Conservation (phyloP, 495 filamentous ascomycete genomes). For the Podospora sp. region DNA sequence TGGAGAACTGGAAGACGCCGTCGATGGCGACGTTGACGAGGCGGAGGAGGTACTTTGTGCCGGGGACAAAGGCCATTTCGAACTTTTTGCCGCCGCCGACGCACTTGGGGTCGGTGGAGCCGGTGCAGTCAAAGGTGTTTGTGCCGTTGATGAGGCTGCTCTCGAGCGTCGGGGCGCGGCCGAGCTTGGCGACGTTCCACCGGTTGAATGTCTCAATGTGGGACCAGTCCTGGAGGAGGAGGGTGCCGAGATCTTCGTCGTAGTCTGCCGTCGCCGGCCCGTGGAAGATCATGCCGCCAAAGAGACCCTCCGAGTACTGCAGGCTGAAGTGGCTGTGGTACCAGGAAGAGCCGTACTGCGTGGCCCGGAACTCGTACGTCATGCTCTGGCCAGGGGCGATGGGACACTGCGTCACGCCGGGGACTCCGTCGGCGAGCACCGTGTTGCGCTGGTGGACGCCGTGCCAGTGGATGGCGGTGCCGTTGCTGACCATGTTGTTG, state of each 20-base stretch:
- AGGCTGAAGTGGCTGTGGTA: slow-evolving; percentile 59
- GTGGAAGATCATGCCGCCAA: slow-evolving; percentile 51
- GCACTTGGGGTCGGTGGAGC: slow-evolving; percentile 29
- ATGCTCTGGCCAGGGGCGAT: slow-evolving; percentile 48
- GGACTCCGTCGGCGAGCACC: slow-evolving; percentile 50
- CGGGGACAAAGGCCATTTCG: slow-evolving; percentile 39
- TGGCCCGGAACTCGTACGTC: slow-evolving; percentile 56
- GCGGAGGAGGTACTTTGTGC: slow-evolving; percentile 52
- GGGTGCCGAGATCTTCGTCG: slow-evolving; percentile 41
- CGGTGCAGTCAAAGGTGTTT: slow-evolving; percentile 40
- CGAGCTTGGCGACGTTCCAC: slow-evolving; percentile 35
- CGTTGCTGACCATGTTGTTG: slow-evolving; percentile 37
- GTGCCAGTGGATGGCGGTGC: slow-evolving; percentile 46
- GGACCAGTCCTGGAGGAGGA: slow-evolving; percentile 37
- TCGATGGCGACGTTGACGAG: slow-evolving; percentile 56
- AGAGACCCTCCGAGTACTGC: slow-evolving; percentile 52
- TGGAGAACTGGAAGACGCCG: slow-evolving; percentile 39
- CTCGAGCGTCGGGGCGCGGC: slow-evolving; percentile 37
- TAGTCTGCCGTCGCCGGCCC: slow-evolving; percentile 43
- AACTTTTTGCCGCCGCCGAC: slow-evolving; percentile 36
- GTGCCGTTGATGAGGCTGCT: slow-evolving; percentile 43
- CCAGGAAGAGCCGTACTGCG: slow-evolving; percentile 59
- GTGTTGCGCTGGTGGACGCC: slow-evolving; percentile 37
- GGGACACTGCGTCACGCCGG: slow-evolving; percentile 51
- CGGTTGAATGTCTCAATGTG: slow-evolving; percentile 24